Conservation (phyloP, 106 monocot genomes). For the Vanilla planifolia region DNA sequence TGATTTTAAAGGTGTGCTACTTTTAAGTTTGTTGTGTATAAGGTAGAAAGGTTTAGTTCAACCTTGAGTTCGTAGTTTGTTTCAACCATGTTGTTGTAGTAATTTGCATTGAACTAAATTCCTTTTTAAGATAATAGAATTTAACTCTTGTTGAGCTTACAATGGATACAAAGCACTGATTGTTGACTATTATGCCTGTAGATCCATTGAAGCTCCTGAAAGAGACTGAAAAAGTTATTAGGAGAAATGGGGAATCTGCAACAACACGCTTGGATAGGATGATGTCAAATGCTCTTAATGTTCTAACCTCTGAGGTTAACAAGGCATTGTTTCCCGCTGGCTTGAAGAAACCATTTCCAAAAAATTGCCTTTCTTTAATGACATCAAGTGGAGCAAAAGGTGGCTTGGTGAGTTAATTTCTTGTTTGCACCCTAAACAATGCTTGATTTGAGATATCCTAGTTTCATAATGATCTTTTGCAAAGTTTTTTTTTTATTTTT, state of each 20-base stretch:
- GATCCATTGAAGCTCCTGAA: slow-evolving; percentile 54
- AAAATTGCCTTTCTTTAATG: slow-evolving; percentile 95
- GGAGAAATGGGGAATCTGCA: slow-evolving; percentile 74
- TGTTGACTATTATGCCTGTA: slow-evolving; percentile 8
- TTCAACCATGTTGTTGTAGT: too few species aligned
- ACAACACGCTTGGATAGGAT: slow-evolving; percentile 58
- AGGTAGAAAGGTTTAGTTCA: background rate
- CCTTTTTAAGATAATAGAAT: too few species aligned
- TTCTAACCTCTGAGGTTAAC: slow-evolving; percentile 69
- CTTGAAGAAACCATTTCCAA: slow-evolving; percentile 60
- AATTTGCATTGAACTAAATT: too few species aligned
- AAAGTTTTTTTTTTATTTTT: too few species aligned
- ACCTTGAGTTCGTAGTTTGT: too few species aligned
- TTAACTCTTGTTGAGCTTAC: too few species aligned
- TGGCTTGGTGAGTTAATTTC: slow-evolving; percentile 44
- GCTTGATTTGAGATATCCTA: too few species aligned
- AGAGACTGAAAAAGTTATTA: slow-evolving; percentile 71
- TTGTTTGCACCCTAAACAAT: too few species aligned
- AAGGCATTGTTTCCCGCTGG: slow-evolving; percentile 62
- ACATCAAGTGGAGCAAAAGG: slow-evolving; percentile 95
- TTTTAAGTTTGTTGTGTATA: background rate
- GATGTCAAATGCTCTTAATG: slow-evolving; percentile 81
- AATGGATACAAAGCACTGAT: too few species aligned
- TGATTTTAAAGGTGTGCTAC: slow-evolving; percentile 33
- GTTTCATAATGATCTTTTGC: too few species aligned